Percentiles rank a stretch among this genome's conserved stretches.
phyloP scores from a whole-genome alignment of 192 early-diverging fungal species.

The Helicostylum pulchrum region DNA sequence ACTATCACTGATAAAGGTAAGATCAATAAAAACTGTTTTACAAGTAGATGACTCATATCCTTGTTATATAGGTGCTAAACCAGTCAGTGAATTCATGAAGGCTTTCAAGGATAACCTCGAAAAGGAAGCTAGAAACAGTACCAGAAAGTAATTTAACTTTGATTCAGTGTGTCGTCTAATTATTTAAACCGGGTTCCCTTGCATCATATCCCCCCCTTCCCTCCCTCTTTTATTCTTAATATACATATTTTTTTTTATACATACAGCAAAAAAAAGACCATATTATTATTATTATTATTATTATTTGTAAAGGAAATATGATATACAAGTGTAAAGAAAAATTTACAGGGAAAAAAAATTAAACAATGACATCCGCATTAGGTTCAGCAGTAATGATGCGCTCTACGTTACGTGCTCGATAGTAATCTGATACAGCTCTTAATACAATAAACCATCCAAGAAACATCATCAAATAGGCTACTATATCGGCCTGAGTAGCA shows the following conservation, averaged over 20 bases:
- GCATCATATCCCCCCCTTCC: neutral
- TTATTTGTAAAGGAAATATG: too few species aligned
- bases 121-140: conserved; percentile 31
- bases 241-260: too few species aligned
- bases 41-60: neutral
- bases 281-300: too few species aligned
- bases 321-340: too few species aligned
- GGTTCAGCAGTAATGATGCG: conserved; percentile 44
- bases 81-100: conserved; percentile 30
- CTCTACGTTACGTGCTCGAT: conserved; percentile 63
- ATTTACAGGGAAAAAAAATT: too few species aligned
- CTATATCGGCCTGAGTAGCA: conserved; percentile 18
- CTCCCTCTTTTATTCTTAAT: neutral
- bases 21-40: neutral
- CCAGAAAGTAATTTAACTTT: conserved; percentile 20
- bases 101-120: conserved; percentile 44
- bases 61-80: conserved; percentile 15
- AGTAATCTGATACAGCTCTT: conserved; percentile 64
- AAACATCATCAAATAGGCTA: conserved; percentile 69
- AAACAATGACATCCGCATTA: neutral
- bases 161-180: neutral
- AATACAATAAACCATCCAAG: conserved; percentile 69
- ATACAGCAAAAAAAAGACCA: too few species aligned
- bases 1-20: conserved; percentile 29
- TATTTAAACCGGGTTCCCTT: neutral